phyloP scores from a whole-genome alignment of 495 filamentous ascomycete species.

The Penicillium flavigenum region DNA sequence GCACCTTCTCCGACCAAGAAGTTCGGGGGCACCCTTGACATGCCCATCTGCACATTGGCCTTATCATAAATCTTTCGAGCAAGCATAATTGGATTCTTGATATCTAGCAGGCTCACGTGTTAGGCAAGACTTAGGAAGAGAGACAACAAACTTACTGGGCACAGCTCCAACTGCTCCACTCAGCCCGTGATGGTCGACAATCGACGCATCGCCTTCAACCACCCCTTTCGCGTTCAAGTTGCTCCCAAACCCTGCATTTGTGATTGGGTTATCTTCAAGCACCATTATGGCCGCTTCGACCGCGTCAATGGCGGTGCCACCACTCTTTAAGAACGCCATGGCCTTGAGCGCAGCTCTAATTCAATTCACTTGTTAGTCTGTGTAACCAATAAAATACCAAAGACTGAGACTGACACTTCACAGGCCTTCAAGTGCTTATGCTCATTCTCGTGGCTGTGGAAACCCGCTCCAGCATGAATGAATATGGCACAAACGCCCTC shows the following conservation, averaged over 20 bases:
- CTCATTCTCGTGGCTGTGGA: slow-evolving; percentile 83
- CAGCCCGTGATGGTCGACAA: slow-evolving; percentile 85
- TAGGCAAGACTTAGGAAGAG: slow-evolving; percentile 7
- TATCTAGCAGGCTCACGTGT: slow-evolving; percentile 51
- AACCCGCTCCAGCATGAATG: slow-evolving; percentile 95
- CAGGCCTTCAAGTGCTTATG: slow-evolving; percentile 78
- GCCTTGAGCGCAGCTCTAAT: slow-evolving; percentile 73
- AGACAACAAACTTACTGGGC: slow-evolving; percentile 59
- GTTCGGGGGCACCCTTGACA: slow-evolving; percentile 89
- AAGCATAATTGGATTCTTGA: slow-evolving; percentile 88
- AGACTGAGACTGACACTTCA: slow-evolving; percentile 65
- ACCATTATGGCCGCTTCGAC: slow-evolving; percentile 85
- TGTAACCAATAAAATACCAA: background rate
- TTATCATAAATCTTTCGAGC: slow-evolving; percentile 79
- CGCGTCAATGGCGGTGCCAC: slow-evolving; percentile 81
- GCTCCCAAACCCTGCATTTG: slow-evolving; percentile 94
- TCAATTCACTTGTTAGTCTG: slow-evolving; percentile 9
- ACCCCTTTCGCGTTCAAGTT: slow-evolving; percentile 87
- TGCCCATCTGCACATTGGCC: slow-evolving; percentile 67
- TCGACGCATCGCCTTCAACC: slow-evolving; percentile 90
- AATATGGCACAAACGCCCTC: slow-evolving; percentile 71
- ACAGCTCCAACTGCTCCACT: slow-evolving; percentile 93
- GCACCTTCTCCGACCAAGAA: slow-evolving; percentile 84
- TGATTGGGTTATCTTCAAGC: slow-evolving; percentile 91
- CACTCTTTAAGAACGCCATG: slow-evolving; percentile 74